Evolutionary conservation across 179 eudicot species (phyloP), one percentile per base, ranked within the genome.

Genomic region (Spinacia oleracea): DNA sequence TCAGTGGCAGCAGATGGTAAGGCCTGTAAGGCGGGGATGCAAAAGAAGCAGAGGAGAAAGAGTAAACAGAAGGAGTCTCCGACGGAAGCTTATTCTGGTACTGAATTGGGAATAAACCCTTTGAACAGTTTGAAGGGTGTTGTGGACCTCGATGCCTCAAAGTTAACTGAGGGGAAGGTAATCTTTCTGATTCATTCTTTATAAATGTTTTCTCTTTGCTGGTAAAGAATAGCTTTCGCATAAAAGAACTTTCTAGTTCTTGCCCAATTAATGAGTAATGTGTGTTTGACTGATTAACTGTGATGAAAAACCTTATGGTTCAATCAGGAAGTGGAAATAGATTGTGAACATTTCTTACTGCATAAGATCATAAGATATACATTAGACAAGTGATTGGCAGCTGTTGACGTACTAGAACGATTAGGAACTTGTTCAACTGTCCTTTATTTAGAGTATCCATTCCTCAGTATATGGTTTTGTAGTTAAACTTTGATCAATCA

Each of bases 21-120:
- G 77, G 87, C 80, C 14, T 79, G 78, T 68, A 93, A 86, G 85
- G 81, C 8, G 12, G 97, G 88, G 79, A 80, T 58, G 79, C 86
- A 92, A 20, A 92, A 81, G 75, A 91, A 89, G 83, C 98, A 88
- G 73, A 96, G 84, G 81, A 92, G 84, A 81, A 96, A 91, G 88
- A 88, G 64, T 85, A 96, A 88, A 77, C 85, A 85, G 68, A 89
- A 86, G 88, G 83, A 18, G 50, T 38, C 76, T 58, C 89, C 72
- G 63, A 72, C 67, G 16, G 71, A 84, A 81, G 76, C 72, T 72
- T 48, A 72, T 73, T 80, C 81, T 72, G 85, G 69, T 42, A 70
- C 60, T 9, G 81, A 58, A 79, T 78, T 66, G 35, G 90, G 81
- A 72, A 66, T 82, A 9, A 69, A 73, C 75, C 74, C 81, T 62